phyloP scores from a whole-genome alignment of 23 red algal species.

The Pyropia yezoensis region DNA sequence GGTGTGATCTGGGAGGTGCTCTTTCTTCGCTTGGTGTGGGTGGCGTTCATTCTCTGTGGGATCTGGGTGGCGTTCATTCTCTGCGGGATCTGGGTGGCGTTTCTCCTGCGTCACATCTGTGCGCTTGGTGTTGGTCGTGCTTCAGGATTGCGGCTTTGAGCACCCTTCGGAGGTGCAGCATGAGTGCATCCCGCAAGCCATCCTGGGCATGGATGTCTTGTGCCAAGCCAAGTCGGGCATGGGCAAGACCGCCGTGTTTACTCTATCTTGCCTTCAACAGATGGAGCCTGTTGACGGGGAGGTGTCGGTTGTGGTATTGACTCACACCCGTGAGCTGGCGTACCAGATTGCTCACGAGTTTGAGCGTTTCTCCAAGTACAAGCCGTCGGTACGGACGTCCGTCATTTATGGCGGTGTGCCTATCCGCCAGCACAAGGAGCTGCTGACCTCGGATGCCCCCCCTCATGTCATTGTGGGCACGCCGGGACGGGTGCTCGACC shows the following conservation, averaged over 20 bases:
- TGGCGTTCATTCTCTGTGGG: no score
- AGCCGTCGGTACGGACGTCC: slow-evolving; percentile 39
- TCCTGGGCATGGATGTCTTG: slow-evolving; percentile 80
- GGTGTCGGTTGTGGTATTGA: slow-evolving; percentile 63
- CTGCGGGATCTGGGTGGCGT: no score
- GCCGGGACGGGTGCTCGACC: slow-evolving; percentile 72
- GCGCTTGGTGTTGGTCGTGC: not conserved
- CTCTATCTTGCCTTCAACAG: slow-evolving; percentile 81
- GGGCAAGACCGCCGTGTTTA: slow-evolving; percentile 98
- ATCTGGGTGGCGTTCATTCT: no score
- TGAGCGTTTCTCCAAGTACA: slow-evolving; percentile 94
- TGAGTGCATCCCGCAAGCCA: slow-evolving; percentile 90
- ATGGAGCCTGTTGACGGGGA: slow-evolving; percentile 76
- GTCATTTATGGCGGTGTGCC: slow-evolving; percentile 95
- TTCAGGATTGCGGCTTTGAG: slow-evolving; percentile 94
- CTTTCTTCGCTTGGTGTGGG: no score
- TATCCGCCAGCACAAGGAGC: slow-evolving; percentile 76
- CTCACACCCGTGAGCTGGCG: slow-evolving; percentile 90
- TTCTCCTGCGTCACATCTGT: not conserved
- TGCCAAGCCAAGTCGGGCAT: slow-evolving; percentile 97
- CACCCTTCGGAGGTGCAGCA: slow-evolving; percentile 94
- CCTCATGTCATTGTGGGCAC: slow-evolving; percentile 92
- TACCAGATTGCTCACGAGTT: slow-evolving; percentile 97
- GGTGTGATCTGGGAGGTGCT: no score
- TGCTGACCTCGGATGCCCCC: slow-evolving; percentile 33